Conservation (phyloP, 179 eudicot species). For the Silene vulgaris region DNA sequence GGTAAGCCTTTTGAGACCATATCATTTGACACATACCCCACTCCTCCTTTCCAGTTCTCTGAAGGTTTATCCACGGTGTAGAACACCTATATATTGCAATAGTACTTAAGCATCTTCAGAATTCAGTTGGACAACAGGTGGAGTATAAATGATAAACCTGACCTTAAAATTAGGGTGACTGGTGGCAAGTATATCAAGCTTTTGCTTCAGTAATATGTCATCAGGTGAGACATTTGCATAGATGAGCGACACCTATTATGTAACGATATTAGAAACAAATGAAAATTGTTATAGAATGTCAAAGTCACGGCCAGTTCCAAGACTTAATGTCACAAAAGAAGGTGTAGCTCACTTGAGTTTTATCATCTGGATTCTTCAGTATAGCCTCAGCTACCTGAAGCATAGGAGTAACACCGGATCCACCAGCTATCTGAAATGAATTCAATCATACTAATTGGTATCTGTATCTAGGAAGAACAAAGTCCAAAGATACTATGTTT, state of each 20-base stretch:
- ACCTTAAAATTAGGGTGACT: slow-evolving; percentile 94
- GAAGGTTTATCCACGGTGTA: slow-evolving; percentile 93
- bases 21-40: slow-evolving; percentile 77
- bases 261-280: slow-evolving; percentile 12
- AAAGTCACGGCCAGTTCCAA: not conserved
- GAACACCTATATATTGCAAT: slow-evolving; percentile 45
- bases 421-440: slow-evolving; percentile 82
- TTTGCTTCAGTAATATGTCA: slow-evolving; percentile 85
- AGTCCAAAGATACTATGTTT: slow-evolving; percentile 2
- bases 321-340: slow-evolving; percentile 9
- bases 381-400: slow-evolving; percentile 88
- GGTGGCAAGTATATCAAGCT: slow-evolving; percentile 79
- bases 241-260: slow-evolving; percentile 66
- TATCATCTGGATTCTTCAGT: slow-evolving; percentile 83
- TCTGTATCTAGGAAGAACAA: too few relatives aligned
- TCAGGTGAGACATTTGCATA: slow-evolving; percentile 92
- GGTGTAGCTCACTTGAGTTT: slow-evolving; percentile 54
- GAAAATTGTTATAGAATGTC: not conserved
- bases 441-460: not conserved
- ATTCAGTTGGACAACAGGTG: not conserved
- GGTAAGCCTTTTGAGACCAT: slow-evolving; percentile 90
- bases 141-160: not conserved
- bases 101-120: slow-evolving; percentile 18
- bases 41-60: slow-evolving; percentile 80
- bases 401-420: slow-evolving; percentile 93